Evolutionary conservation across 106 monocot genomes (phyloP).

Genomic region (Dendrobium huoshanense): DNA sequence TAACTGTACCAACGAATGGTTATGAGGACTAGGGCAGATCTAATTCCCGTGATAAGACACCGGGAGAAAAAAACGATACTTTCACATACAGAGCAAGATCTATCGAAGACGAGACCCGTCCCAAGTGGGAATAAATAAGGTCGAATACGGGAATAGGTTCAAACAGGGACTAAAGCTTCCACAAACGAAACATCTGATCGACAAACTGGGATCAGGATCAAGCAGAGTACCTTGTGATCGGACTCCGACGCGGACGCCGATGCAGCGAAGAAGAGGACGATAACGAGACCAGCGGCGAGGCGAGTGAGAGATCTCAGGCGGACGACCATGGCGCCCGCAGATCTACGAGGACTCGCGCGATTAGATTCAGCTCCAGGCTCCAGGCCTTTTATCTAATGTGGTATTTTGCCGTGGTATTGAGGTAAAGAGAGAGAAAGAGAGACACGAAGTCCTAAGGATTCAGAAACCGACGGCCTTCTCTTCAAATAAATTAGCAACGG

Average conservation of each 20-base stretch:
- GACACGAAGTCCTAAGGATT: background rate
- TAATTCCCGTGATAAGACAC: background rate
- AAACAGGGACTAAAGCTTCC: background rate
- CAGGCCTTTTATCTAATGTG: background rate
- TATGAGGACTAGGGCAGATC: background rate
- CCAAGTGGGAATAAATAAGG: background rate
- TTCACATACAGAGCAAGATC: background rate
- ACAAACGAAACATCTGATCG: background rate
- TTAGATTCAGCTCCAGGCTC: background rate
- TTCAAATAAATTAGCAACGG: too few relatives aligned
- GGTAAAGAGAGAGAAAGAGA: background rate
- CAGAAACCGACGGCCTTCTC: background rate
- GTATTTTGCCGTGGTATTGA: background rate
- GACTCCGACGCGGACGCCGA: slow-evolving; percentile 15
- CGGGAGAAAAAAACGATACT: background rate
- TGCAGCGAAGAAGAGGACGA: slow-evolving; percentile 23
- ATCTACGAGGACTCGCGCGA: background rate
- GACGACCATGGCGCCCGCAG: slow-evolving; percentile 34
- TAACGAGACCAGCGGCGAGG: background rate
- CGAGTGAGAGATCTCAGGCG: slow-evolving; percentile 20
- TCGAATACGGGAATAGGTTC: background rate
- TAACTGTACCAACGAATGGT: background rate
- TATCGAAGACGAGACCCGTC: background rate
- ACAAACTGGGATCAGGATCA: slow-evolving; percentile 6
- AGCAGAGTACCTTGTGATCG: slow-evolving; percentile 17